Evolutionary conservation across 2,329 filamentous ascomycete species (phyloP).

Genomic region (Pezicula rhizophila): DNA sequence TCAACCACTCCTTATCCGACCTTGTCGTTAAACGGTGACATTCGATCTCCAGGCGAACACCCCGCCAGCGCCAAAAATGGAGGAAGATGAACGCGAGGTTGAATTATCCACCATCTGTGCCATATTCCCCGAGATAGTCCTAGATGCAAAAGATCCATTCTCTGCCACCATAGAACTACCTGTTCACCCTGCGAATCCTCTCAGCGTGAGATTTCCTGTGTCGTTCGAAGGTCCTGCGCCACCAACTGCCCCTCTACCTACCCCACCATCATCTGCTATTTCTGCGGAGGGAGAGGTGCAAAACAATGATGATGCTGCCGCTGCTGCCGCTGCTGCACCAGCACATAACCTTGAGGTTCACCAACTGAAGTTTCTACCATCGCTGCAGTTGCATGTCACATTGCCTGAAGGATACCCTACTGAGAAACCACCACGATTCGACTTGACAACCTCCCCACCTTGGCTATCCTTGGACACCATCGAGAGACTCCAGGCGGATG

Average conservation of each 20-base stretch:
- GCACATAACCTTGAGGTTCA: slow-evolving; percentile 18
- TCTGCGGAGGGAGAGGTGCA: slow-evolving; percentile 2
- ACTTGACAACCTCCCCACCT: slow-evolving; percentile 46
- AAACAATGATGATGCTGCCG: slow-evolving; percentile 12
- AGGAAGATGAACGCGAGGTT: slow-evolving; percentile 52
- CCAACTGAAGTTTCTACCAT: slow-evolving; percentile 44
- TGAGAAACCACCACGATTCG: slow-evolving; percentile 42
- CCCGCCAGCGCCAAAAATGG: slow-evolving; percentile 39
- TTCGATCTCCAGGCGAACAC: slow-evolving; percentile 5
- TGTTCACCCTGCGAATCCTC: slow-evolving; percentile 45
- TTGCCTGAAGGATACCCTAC: slow-evolving; percentile 55
- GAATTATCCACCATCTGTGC: slow-evolving; percentile 57
- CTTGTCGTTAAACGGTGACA: slow-evolving; percentile 16
- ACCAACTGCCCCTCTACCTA: slow-evolving; percentile 13
- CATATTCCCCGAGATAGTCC: slow-evolving; percentile 61
- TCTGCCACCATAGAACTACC: slow-evolving; percentile 47
- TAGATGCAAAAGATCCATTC: slow-evolving; percentile 38
- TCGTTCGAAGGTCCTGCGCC: slow-evolving; percentile 30
- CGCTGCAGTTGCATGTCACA: slow-evolving; percentile 45
- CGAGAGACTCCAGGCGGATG: slow-evolving; percentile 44
- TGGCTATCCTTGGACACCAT: slow-evolving; percentile 50
- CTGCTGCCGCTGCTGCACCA: slow-evolving; percentile 5
- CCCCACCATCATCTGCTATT: slow-evolving; percentile 18
- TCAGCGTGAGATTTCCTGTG: slow-evolving; percentile 53
- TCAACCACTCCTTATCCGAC: slow-evolving; percentile 9